A percentile compares a stretch with the other conserved stretches of the same genome.
Evolutionary conservation across 441 rosid species (phyloP).

Genomic region (Corymbia citriodora): DNA sequence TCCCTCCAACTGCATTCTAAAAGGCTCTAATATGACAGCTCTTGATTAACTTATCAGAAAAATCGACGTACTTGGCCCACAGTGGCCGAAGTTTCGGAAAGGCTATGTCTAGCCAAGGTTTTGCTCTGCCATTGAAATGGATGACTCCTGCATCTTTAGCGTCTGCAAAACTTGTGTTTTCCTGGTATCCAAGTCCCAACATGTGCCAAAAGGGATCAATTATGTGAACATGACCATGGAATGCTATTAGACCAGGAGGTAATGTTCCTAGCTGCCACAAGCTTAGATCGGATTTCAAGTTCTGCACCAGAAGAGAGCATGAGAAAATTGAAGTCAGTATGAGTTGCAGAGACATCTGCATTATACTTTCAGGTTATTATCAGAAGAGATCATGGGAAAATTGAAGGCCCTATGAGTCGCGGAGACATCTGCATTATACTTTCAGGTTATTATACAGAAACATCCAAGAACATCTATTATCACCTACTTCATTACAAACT

Average conservation of each 20-base stretch:
- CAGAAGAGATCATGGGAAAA: background rate
- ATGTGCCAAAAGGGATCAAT: constrained; percentile 91
- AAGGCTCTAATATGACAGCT: constrained; percentile 67
- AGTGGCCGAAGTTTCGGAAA: constrained; percentile 75
- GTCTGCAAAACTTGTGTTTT: constrained; percentile 47
- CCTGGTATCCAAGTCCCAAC: constrained; percentile 81
- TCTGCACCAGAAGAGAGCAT: constrained; percentile 38
- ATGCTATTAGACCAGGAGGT: constrained; percentile 94
- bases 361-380: background rate
- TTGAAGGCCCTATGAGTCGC: background rate
- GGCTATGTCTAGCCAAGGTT: constrained; percentile 98
- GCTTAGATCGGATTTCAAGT: constrained; percentile 88
- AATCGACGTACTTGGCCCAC: constrained; percentile 80
- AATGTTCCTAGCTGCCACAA: constrained; percentile 96
- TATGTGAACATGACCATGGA: constrained; percentile 72
- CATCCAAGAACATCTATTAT: background rate
- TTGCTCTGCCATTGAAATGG: constrained; percentile 97
- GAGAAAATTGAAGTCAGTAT: background rate
- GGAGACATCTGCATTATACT: background rate
- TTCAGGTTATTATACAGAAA: background rate
- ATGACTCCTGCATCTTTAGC: constrained; percentile 78
- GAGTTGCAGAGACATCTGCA: background rate
- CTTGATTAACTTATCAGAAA: constrained; percentile 86
- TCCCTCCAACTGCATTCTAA: constrained; percentile 27
- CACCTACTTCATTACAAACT: background rate